Percentiles rank a stretch among this genome's conserved stretches.
These are phyloP conservation scores for Tagetes patula DNA, from an alignment of 129 eudicot species.

Conservation along the genomic window DNA sequence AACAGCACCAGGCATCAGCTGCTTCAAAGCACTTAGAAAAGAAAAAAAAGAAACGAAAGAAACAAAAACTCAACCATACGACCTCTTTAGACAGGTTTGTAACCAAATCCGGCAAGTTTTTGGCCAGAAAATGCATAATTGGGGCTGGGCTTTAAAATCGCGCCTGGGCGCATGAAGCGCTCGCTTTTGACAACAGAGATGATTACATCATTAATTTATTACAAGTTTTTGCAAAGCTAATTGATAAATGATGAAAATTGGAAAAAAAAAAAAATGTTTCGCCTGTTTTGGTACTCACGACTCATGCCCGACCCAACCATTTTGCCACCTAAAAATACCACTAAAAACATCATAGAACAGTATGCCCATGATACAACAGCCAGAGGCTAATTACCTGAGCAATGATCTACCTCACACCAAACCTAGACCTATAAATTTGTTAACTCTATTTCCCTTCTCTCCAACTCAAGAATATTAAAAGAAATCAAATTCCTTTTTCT, in stretches of 20 bases:
- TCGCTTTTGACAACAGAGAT: no score
- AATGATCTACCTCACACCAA: neutral
- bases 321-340: neutral
- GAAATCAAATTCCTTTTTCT: neutral
- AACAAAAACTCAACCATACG: no score
- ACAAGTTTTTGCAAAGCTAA: neutral
- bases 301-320: neutral
- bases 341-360: neutral
- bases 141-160: no score
- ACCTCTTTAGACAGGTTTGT: no score
- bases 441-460: neutral
- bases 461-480: neutral
- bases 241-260: neutral
- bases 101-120: no score
- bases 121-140: no score
- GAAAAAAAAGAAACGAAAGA: no score
- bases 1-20: no score
- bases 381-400: neutral
- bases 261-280: neutral
- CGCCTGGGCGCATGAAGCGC: no score
- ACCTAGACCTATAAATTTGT: neutral
- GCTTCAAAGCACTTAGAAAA: no score
- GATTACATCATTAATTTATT: neutral
- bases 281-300: neutral
- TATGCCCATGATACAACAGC: neutral